Evolutionary conservation across 2,329 filamentous ascomycete species (phyloP).

Genomic region (Keithomyces neogunnii): DNA sequence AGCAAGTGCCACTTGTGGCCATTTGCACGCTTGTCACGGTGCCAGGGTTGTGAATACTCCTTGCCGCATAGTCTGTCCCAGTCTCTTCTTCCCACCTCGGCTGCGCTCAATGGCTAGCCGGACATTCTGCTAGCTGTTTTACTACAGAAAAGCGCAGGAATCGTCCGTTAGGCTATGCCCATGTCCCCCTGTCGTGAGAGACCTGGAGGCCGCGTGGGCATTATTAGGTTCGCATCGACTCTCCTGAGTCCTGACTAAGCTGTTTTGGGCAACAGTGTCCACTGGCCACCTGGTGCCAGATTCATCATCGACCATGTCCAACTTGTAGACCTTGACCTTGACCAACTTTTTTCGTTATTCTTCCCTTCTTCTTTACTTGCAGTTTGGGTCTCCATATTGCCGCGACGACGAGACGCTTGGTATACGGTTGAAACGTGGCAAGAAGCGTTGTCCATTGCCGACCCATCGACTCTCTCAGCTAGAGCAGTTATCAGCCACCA

Average conservation of each 20-base stretch:
- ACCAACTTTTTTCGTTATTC: no score
- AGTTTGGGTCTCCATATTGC: background rate
- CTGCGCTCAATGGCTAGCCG: no score
- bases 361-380: background rate
- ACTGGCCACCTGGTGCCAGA: background rate
- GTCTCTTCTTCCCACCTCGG: no score
- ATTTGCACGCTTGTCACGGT: no score
- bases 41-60: no score
- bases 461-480: background rate
- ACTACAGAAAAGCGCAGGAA: no score
- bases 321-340: background rate
- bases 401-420: background rate
- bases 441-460: background rate
- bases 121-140: no score
- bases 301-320: background rate
- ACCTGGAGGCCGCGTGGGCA: background rate
- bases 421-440: background rate
- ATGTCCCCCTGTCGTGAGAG: no score
- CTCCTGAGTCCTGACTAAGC: slow-evolving; percentile 10
- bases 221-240: background rate
- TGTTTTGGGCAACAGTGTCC: slow-evolving; percentile 5
- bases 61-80: no score
- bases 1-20: no score
- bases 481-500: background rate
- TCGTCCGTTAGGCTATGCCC: no score